A percentile compares a stretch with the other conserved stretches of the same genome.
Conservation (phyloP, 2,329 filamentous ascomycete species). For the Juglanconis oblonga region DNA sequence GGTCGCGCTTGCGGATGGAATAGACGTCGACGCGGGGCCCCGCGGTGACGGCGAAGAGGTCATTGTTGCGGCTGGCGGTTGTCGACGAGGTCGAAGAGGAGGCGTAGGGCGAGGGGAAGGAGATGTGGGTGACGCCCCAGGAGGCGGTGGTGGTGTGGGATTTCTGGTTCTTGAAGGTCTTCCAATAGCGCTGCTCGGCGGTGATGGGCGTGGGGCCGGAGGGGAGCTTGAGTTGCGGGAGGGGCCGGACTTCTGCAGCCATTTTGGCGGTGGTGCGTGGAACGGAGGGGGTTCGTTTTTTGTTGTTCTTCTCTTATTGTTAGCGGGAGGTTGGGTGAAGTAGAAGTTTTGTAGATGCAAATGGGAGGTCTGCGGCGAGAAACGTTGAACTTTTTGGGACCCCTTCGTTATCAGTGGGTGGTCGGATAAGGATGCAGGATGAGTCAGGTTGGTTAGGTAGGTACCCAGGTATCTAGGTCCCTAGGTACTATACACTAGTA, state of each 20-base stretch:
- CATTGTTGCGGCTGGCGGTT: conserved; percentile 51
- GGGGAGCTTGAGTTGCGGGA: conserved; percentile 79
- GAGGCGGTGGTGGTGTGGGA: conserved; percentile 88
- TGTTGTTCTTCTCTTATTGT: too few relatives aligned
- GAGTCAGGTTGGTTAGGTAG: too few relatives aligned
- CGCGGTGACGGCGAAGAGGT: conserved; percentile 90
- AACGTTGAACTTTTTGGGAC: too few relatives aligned
- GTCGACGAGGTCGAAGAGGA: conserved; percentile 35
- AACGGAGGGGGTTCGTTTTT: conserved; percentile 12
- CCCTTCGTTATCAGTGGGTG: too few relatives aligned
- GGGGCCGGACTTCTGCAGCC: conserved; percentile 80
- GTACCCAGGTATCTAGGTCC: too few relatives aligned
- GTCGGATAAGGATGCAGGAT: too few relatives aligned
- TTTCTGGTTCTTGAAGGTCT: conserved; percentile 86
- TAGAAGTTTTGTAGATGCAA: too few relatives aligned
- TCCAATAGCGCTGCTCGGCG: conserved; percentile 95
- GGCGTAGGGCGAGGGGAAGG: conserved; percentile 53
- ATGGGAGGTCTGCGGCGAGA: too few relatives aligned
- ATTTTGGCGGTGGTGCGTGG: conserved; percentile 43
- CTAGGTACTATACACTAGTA: too few relatives aligned
- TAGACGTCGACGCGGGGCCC: conserved; percentile 91
- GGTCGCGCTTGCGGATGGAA: conserved; percentile 86
- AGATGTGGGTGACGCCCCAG: conserved; percentile 87
- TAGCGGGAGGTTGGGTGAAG: too few relatives aligned
- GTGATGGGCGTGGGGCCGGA: conserved; percentile 79